Conservation (phyloP, 768 basidiomycete genomes). For the Dioszegia crocea region DNA sequence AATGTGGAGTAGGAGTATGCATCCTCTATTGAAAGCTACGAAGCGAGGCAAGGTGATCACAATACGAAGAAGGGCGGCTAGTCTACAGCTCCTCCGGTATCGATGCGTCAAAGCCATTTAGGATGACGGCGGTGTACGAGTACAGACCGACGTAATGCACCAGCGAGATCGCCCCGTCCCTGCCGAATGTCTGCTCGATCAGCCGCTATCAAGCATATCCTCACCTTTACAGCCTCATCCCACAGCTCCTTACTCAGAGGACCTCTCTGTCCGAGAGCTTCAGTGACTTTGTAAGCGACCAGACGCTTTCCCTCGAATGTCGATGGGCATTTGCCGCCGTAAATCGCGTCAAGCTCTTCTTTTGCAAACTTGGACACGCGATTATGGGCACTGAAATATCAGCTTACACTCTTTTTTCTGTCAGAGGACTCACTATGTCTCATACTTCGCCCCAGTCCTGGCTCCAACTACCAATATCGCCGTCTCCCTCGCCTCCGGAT, state of each 20-base stretch:
- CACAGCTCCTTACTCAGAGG: slow-evolving; percentile 3
- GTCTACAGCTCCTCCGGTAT: slow-evolving; percentile 3
- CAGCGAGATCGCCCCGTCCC: neutral
- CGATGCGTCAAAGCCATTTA: slow-evolving; percentile 11
- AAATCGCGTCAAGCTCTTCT: slow-evolving; percentile 2
- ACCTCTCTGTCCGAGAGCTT: neutral
- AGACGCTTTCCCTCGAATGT: neutral
- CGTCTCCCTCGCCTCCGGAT: slow-evolving; percentile 2
- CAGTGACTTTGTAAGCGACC: neutral
- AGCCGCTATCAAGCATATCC: neutral
- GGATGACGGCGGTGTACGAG: neutral
- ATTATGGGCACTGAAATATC: slow-evolving; percentile 3
- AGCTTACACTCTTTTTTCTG: neutral
- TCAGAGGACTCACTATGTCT: slow-evolving; percentile 8
- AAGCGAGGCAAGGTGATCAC: too few species aligned
- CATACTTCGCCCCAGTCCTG: slow-evolving; percentile 8
- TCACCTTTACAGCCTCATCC: slow-evolving; percentile 3
- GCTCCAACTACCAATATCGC: slow-evolving; percentile 9
- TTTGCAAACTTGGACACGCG: neutral
- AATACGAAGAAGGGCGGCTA: neutral
- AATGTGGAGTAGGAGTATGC: too few species aligned
- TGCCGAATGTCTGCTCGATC: slow-evolving; percentile 1
- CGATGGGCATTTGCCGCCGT: neutral
- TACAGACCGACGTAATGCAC: slow-evolving; percentile 7
- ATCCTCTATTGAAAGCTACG: too few species aligned